Evolutionary conservation across 2,329 filamentous ascomycete genomes (phyloP), one percentile per base, ranked within the genome.

Genomic region (Xylaria sp.): DNA sequence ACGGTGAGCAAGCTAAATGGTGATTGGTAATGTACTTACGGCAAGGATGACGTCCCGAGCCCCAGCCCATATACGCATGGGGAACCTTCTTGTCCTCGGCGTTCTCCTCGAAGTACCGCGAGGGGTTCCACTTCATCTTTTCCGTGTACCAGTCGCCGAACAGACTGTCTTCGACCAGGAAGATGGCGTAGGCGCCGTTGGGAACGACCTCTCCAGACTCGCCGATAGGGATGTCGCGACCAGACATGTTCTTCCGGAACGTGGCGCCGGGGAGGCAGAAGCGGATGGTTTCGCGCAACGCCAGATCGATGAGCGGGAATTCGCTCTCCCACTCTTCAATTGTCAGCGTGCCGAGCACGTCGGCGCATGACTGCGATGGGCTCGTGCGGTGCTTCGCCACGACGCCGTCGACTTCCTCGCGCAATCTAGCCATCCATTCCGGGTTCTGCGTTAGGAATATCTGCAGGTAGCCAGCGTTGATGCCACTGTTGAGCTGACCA

Each of bases 401-500:
- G 6, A 77, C 79, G 2, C 65, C 67, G 52, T 81, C 76, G 15
- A 87, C 76, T 71, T 88, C 84, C 7, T 75, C 73, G 28, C 77
- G 80, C 1, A 81, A 74, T 49, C 77, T 75, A 11, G 59, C 64
- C 37, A 79, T 77, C 86, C 86, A 82, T 56, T 80, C 59, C 15
- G 78, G 72, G 68, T 83, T 70, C 56, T 78, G 60, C 57, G 83
- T 71, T 56, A 88, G 76, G 76, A 83, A 79, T 71, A 80, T 63
- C 64, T 87, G 71, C 63, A 86, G 74, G 78, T 81, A 86, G 1
- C 80, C 80, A 1, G 82, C 80, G 65, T 84, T 86, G 70, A 85
- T 80, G 40, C 83, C 84, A 23, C 76, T 83, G 72, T 87, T 87
- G n/a, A 86, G 66, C 35, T 83, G 75, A n/a, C 84, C 84, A 1